phyloP scores from a whole-genome alignment of 345 rosid species.

The Excoecaria cochinchinensis region DNA sequence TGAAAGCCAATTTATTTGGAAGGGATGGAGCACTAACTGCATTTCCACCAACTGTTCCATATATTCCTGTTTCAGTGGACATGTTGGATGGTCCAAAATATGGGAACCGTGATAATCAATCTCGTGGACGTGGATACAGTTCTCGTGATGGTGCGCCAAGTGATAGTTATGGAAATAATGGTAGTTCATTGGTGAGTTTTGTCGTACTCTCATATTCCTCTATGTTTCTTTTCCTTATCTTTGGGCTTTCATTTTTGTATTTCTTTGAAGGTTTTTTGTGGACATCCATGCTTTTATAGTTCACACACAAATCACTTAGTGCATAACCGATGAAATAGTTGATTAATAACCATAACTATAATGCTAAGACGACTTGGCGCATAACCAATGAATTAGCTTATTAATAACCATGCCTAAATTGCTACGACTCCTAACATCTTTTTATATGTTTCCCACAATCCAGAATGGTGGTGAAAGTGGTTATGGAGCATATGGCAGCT shows the following conservation, averaged over 20 bases:
- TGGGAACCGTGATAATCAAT: slow-evolving; percentile 27
- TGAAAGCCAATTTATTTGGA: slow-evolving; percentile 37
- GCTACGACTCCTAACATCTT: not conserved
- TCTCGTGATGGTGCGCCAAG: slow-evolving; percentile 26
- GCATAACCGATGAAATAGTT: not conserved
- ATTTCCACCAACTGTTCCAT: slow-evolving; percentile 29
- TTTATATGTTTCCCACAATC: not conserved
- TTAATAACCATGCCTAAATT: not conserved
- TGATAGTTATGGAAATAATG: slow-evolving; percentile 12
- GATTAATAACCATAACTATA: not conserved
- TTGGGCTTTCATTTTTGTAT: not conserved
- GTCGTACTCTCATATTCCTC: not conserved
- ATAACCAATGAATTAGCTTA: not conserved
- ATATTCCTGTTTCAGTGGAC: slow-evolving; percentile 25
- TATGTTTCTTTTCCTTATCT: not conserved
- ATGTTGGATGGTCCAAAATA: slow-evolving; percentile 24
- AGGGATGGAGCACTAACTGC: slow-evolving; percentile 33
- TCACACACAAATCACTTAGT: not conserved
- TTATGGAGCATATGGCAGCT: slow-evolving; percentile 39
- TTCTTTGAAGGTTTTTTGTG: not conserved
- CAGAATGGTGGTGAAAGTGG: slow-evolving; percentile 37
- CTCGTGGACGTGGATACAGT: slow-evolving; percentile 30
- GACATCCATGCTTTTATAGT: not conserved
- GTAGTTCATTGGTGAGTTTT: slow-evolving; percentile 24
- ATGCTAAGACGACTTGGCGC: not conserved